phyloP scores from a whole-genome alignment of 176 grass and related monocot genomes.

The Carex kokanica region DNA sequence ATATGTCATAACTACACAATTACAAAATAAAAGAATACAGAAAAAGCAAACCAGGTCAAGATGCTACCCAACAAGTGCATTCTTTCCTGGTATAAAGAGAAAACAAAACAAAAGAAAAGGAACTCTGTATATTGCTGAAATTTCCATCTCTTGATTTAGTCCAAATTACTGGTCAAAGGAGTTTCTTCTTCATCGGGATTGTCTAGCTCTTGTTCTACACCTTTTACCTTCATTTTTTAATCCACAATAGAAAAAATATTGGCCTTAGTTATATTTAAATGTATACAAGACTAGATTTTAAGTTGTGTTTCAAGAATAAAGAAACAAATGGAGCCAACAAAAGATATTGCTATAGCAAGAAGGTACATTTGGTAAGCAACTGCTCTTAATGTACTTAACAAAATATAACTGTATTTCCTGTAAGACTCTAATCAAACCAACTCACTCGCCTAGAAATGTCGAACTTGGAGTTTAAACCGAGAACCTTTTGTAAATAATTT shows the following conservation, averaged over 20 bases:
- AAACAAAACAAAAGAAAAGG: not conserved
- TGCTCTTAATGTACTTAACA: not conserved
- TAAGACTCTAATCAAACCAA: not conserved
- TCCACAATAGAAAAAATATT: not conserved
- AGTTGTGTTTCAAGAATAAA: not conserved
- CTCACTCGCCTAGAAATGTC: not conserved
- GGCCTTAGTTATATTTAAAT: not conserved
- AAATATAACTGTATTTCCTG: not conserved
- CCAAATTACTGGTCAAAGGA: constrained; percentile 53
- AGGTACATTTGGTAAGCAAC: not conserved
- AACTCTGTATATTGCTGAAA: not conserved
- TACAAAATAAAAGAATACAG: not conserved
- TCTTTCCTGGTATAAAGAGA: not conserved
- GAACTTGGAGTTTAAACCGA: not conserved
- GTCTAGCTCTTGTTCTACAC: constrained; percentile 85
- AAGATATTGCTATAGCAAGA: not conserved
- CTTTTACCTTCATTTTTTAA: constrained; percentile 64
- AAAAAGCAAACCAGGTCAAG: not conserved
- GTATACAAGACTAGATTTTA: not conserved
- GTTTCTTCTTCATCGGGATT: constrained; percentile 49
- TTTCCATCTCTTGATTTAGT: constrained; percentile 33
- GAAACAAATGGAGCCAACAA: not conserved
- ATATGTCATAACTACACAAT: not conserved
- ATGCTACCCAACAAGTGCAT: not conserved
- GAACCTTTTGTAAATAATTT: not conserved